Evolutionary conservation across 139 green algal species (phyloP).

Genomic region (Yamagishiella unicocca): DNA sequence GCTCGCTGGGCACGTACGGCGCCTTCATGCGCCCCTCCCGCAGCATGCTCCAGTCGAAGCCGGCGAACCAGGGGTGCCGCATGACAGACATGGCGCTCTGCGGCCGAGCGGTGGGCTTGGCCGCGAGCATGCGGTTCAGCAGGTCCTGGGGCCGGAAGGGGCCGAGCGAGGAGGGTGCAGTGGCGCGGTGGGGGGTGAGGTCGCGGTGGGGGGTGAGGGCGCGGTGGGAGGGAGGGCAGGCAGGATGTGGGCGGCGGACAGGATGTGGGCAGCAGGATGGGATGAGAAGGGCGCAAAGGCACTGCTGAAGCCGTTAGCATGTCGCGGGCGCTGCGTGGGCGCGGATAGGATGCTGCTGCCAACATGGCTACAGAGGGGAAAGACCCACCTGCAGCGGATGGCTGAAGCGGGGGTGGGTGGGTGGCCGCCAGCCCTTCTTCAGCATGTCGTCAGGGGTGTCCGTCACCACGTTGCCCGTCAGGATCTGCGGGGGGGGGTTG

Average conservation of each 20-base stretch:
- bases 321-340: too few species aligned
- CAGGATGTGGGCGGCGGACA: too few species aligned
- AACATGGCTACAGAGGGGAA: too few species aligned
- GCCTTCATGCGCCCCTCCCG: slow-evolving; percentile 26
- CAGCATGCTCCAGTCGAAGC: slow-evolving; percentile 35
- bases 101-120: slow-evolving; percentile 33
- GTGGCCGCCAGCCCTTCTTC: slow-evolving; percentile 44
- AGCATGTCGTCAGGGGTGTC: slow-evolving; percentile 18
- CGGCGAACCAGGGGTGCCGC: slow-evolving; percentile 38
- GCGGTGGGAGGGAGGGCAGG: too few species aligned
- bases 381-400: neutral
- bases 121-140: slow-evolving; percentile 30
- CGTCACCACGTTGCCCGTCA: slow-evolving; percentile 34
- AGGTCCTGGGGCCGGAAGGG: slow-evolving; percentile 4
- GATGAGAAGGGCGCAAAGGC: too few species aligned
- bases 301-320: too few species aligned
- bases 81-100: slow-evolving; percentile 25
- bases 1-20: slow-evolving; percentile 30
- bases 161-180: too few species aligned
- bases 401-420: slow-evolving; percentile 34
- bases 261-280: too few species aligned
- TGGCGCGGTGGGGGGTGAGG: too few species aligned
- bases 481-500: neutral
- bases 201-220: too few species aligned
- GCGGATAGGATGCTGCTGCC: too few species aligned